A percentile compares a stretch with the other conserved stretches of the same genome.
Evolutionary conservation across 129 eudicot species (phyloP).

Genomic region (Smallanthus sonchifolius): DNA sequence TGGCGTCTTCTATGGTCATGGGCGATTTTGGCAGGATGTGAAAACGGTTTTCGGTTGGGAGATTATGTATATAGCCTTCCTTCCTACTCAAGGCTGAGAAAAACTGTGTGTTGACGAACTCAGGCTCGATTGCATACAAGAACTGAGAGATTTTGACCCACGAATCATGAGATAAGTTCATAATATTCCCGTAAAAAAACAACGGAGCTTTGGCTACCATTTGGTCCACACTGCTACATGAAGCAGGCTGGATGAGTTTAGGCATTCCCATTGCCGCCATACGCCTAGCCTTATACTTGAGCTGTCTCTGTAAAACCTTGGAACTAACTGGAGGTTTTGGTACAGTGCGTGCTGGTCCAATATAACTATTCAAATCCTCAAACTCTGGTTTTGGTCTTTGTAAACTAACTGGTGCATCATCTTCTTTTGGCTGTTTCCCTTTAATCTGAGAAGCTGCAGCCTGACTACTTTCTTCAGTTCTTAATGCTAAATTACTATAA

Average conservation of each 20-base stretch:
- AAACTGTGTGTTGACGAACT: constrained; percentile 46
- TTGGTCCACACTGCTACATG: constrained; percentile 48
- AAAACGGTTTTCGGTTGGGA: constrained; percentile 61
- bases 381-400: constrained; percentile 71
- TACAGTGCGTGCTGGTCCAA: constrained; percentile 33
- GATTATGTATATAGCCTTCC: constrained; percentile 91
- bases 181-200: constrained; percentile 75
- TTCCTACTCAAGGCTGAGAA: constrained; percentile 77
- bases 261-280: constrained; percentile 33
- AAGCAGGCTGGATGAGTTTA: constrained; percentile 40
- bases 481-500: constrained; percentile 33
- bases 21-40: constrained; percentile 65
- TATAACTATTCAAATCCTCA: constrained; percentile 36
- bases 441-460: constrained; percentile 28
- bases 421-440: constrained; percentile 68
- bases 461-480: constrained; percentile 45
- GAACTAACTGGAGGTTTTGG: constrained; percentile 32
- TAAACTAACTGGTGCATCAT: constrained; percentile 22
- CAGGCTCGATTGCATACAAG: constrained; percentile 79
- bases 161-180: constrained; percentile 54
- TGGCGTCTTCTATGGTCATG: constrained; percentile 61
- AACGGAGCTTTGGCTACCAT: constrained; percentile 73
- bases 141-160: constrained; percentile 82
- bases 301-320: constrained; percentile 34
- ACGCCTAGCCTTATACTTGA: constrained; percentile 23